A percentile compares a stretch with the other conserved stretches of the same genome.
These are phyloP conservation scores for Eutypa lata DNA, from an alignment of 2,329 filamentous ascomycete genomes.

Conservation along the genomic window DNA sequence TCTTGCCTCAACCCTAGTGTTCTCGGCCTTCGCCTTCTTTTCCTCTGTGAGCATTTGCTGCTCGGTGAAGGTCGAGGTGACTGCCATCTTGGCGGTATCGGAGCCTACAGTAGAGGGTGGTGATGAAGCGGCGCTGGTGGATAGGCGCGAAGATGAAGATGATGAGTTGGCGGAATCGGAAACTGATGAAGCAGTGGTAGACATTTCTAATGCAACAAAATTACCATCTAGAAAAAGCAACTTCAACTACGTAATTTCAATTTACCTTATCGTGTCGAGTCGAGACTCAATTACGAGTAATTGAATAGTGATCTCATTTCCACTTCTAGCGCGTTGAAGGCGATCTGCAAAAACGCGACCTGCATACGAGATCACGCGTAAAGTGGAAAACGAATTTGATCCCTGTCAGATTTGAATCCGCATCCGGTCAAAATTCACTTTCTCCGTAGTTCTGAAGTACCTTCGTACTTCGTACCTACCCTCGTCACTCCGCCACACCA, in stretches of 20 bases:
- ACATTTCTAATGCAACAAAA: conserved; percentile 13
- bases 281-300: background rate
- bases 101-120: conserved; percentile 13
- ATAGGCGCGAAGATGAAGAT: conserved; percentile 7
- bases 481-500: too few relatives aligned
- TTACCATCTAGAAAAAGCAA: conserved; percentile 7
- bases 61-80: conserved; percentile 22
- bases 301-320: conserved; percentile 25
- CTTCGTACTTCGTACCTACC: too few relatives aligned
- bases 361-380: conserved; percentile 29
- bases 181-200: conserved; percentile 7
- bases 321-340: conserved; percentile 23
- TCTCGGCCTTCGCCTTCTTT: conserved; percentile 42
- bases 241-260: background rate
- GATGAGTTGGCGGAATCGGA: conserved; percentile 14
- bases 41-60: conserved; percentile 39
- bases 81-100: conserved; percentile 19
- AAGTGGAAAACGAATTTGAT: conserved; percentile 14
- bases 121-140: conserved; percentile 20
- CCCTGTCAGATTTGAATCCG: background rate
- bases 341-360: conserved; percentile 24
- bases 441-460: too few relatives aligned
- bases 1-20: conserved; percentile 47
- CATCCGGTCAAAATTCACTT: background rate
- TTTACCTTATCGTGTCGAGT: background rate